Evolutionary conservation across 352 stramenopile species (phyloP), one percentile per base, ranked within the genome.

Genomic region (Phytophthora cryptogea): DNA sequence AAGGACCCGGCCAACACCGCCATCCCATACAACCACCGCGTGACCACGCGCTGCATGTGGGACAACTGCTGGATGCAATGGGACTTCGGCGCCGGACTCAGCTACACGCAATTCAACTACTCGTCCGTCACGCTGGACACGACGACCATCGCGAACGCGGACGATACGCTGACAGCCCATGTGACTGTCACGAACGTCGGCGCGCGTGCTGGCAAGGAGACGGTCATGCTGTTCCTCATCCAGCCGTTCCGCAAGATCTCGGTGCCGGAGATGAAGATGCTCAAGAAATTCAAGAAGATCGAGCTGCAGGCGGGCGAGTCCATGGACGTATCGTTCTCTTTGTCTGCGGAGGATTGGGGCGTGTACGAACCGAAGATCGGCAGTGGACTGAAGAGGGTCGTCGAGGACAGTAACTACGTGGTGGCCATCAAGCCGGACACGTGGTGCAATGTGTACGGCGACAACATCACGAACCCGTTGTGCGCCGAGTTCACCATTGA

Each of bases 271-370:
- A 73, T 89, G 44, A 95, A 94, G 72, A 72, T 85, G 55, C 76
- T 96, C 16, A 87, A 87, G 57, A 80, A 80, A 37, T 95, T 94
- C 60, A 66, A 69, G 20, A 95, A 95, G 73, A 80, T 96, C 39
- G 58, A 78, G 7, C 67, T 95, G 14, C 33, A 72, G 43, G 60
- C 83, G 0, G 76, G 78, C 1, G 65, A 82, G 35, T 68, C 70
- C 2, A 56, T 40, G 36, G 59, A 60, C 33, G 70, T 86, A 1
- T 67, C 63, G 47, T 84, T 87, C 45, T 66, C 66, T 13, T 53
- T 90, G n/a, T 78, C 71, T 13, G 31, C 54, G 6, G 66, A 72
- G 9, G 80, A 90, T 56, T 86, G 71, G 80, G 77, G 78, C n/a
- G 72, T 89, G 9, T 86, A 81, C 43, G 50, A 78, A 13, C 78